These are phyloP conservation scores for Sphaceloma murrayae DNA, from an alignment of 2,329 filamentous ascomycete genomes.

Conservation along the genomic window DNA sequence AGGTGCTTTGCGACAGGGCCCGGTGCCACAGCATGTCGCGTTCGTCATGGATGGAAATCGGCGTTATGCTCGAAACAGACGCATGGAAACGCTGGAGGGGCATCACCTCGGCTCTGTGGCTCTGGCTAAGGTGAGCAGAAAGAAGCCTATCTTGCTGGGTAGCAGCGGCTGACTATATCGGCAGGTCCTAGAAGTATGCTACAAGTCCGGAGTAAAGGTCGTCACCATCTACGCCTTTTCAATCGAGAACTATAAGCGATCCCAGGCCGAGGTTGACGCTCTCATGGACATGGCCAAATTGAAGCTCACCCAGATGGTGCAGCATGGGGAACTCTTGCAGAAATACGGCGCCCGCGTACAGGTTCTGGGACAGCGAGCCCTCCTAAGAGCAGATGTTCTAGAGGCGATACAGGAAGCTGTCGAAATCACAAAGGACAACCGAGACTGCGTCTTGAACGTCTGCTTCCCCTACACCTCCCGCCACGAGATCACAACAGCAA, in stretches of 20 bases:
- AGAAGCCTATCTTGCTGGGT: slow-evolving; percentile 1
- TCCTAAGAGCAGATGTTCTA: slow-evolving; percentile 79
- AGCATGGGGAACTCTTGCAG: slow-evolving; percentile 87
- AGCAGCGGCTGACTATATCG: neutral
- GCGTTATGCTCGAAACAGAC: slow-evolving; percentile 77
- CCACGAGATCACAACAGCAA: slow-evolving; percentile 86
- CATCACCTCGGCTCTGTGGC: slow-evolving; percentile 95
- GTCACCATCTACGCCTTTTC: slow-evolving; percentile 98
- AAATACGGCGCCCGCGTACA: slow-evolving; percentile 82
- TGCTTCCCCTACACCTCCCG: slow-evolving; percentile 97
- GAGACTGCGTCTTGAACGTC: slow-evolving; percentile 72
- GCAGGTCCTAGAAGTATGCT: slow-evolving; percentile 88
- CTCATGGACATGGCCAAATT: slow-evolving; percentile 97
- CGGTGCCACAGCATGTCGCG: slow-evolving; percentile 90
- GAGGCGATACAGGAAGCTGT: slow-evolving; percentile 80
- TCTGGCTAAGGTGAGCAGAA: slow-evolving; percentile 62
- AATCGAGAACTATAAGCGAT: slow-evolving; percentile 97
- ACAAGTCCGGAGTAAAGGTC: slow-evolving; percentile 91
- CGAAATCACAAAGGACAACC: slow-evolving; percentile 78
- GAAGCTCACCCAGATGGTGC: slow-evolving; percentile 81
- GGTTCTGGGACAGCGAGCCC: slow-evolving; percentile 71
- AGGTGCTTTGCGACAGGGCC: slow-evolving; percentile 77
- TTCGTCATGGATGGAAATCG: slow-evolving; percentile 99
- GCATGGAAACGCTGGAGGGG: slow-evolving; percentile 93
- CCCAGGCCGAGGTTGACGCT: slow-evolving; percentile 91